Conservation (phyloP, 306 rosid genomes). For the Luffa acutangula region DNA sequence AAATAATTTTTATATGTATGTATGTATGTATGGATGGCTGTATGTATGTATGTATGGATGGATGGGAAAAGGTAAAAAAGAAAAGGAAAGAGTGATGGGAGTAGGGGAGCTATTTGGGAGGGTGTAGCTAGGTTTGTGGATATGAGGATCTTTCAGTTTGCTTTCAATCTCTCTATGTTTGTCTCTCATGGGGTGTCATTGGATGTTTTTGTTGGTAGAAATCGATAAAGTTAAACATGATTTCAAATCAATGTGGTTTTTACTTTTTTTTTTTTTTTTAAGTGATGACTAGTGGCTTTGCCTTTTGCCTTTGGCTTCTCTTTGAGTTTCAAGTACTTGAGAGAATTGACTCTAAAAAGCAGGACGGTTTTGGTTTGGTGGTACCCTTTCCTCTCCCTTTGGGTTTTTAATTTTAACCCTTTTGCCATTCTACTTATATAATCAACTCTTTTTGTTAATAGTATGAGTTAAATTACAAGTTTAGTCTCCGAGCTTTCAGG, state of each 20-base stretch:
- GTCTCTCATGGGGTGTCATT: slow-evolving; percentile 11
- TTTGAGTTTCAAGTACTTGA: background rate
- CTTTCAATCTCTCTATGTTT: slow-evolving; percentile 19
- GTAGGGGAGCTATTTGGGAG: slow-evolving; percentile 41
- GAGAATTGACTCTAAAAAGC: background rate
- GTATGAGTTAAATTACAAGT: background rate
- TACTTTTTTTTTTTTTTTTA: background rate
- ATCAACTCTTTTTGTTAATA: background rate
- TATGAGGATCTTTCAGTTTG: slow-evolving; percentile 48
- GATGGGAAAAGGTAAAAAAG: slow-evolving; percentile 36
- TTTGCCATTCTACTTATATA: background rate
- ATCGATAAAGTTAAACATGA: slow-evolving; percentile 41
- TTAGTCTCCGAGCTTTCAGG: too few species aligned
- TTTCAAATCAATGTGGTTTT: slow-evolving; percentile 8
- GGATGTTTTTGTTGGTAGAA: slow-evolving; percentile 19
- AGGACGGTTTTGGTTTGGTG: background rate
- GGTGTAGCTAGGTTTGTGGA: slow-evolving; percentile 62
- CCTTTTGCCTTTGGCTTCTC: background rate
- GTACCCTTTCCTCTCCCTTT: background rate
- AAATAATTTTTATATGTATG: too few species aligned
- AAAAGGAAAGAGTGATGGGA: slow-evolving; percentile 18
- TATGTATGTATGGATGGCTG: background rate
- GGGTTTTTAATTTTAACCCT: background rate
- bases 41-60: slow-evolving; percentile 18
- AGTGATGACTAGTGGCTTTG: background rate